A percentile compares a stretch with the other conserved stretches of the same genome.
Evolutionary conservation across 345 rosid genomes (phyloP).

Genomic region (Gossypium sturtianum): DNA sequence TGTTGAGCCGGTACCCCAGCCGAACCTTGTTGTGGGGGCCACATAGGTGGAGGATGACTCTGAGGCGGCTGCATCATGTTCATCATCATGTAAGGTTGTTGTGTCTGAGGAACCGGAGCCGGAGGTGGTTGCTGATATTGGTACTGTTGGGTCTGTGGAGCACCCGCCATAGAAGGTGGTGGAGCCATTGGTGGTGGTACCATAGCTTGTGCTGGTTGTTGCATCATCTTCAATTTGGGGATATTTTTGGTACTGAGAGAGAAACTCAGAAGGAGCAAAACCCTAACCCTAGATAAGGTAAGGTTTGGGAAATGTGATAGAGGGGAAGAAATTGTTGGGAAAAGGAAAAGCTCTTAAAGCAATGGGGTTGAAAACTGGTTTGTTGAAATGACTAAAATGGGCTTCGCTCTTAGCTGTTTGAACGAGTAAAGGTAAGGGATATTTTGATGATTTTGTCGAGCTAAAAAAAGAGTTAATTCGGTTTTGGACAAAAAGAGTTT

Average conservation of each 20-base stretch:
- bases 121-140: constrained; percentile 41
- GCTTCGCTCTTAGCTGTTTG: background rate
- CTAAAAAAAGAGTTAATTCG: background rate
- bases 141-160: constrained; percentile 36
- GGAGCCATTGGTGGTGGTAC: constrained; percentile 33
- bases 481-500: background rate
- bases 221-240: constrained; percentile 40
- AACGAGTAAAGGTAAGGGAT: background rate
- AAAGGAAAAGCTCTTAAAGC: background rate
- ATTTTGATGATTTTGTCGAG: background rate
- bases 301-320: constrained; percentile 3
- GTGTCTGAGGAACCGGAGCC: constrained; percentile 29
- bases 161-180: constrained; percentile 27
- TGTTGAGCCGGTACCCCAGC: constrained; percentile 20
- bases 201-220: constrained; percentile 41
- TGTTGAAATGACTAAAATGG: constrained; percentile 7
- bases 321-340: background rate
- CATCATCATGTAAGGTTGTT: constrained; percentile 49
- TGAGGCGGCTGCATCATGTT: constrained; percentile 31
- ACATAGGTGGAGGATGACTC: constrained; percentile 50
- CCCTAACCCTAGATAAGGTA: constrained; percentile 31
- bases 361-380: background rate
- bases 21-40: constrained; percentile 39
- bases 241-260: background rate
- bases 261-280: constrained; percentile 5